Percentiles rank a stretch among this genome's conserved stretches.
These are phyloP conservation scores for Nannizziopsis barbatae DNA, from an alignment of 2,329 filamentous ascomycete species.

Conservation along the genomic window DNA sequence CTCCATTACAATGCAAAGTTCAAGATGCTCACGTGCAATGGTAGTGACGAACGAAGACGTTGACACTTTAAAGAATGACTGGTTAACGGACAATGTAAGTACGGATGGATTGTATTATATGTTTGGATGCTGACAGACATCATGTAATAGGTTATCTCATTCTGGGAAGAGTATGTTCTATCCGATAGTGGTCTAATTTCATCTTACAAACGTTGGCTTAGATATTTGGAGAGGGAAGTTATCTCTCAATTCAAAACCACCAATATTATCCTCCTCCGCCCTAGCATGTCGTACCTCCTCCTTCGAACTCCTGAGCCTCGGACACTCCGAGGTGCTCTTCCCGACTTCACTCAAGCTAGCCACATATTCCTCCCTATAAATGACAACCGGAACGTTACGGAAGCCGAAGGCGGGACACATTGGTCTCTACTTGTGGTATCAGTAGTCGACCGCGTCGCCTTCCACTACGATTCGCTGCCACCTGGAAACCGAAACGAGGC, in stretches of 20 bases:
- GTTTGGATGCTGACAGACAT: conserved; percentile 6
- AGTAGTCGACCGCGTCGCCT: conserved; percentile 77
- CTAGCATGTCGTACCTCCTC: conserved; percentile 84
- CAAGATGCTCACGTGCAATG: conserved; percentile 4
- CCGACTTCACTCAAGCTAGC: conserved; percentile 67
- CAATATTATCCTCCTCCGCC: conserved; percentile 79
- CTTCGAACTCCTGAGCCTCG: conserved; percentile 56
- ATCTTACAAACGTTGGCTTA: conserved; percentile 18
- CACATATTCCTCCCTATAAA: conserved; percentile 96
- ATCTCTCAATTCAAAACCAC: conserved; percentile 69
- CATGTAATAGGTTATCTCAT: conserved; percentile 70
- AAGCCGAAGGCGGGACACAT: conserved; percentile 83
- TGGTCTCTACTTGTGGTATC: conserved; percentile 91
- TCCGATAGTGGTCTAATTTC: conserved; percentile 8
- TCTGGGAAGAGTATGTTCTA: conserved; percentile 78
- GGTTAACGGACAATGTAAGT: conserved; percentile 88
- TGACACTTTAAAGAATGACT: conserved; percentile 78
- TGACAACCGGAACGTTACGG: conserved; percentile 62
- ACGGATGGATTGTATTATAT: neutral
- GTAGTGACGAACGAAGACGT: conserved; percentile 82
- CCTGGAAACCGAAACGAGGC: conserved; percentile 68
- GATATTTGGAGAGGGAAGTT: conserved; percentile 81
- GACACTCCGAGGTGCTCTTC: conserved; percentile 56
- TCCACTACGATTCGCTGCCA: conserved; percentile 87
- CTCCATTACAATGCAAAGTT: neutral